These are phyloP conservation scores for Cicer yamashitae DNA, from an alignment of 306 rosid genomes.

Conservation along the genomic window DNA sequence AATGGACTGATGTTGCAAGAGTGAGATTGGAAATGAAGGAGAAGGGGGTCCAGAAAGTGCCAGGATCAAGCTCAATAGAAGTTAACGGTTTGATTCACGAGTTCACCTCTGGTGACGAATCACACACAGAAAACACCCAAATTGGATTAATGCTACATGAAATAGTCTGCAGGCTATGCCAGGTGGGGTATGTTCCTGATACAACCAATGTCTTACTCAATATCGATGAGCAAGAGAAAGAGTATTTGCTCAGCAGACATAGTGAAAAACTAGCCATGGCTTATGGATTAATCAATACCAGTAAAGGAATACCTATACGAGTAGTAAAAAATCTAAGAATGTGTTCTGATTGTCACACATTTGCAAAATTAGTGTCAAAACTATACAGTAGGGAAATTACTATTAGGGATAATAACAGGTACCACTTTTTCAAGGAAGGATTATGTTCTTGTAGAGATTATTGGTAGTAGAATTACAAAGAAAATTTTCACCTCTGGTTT, in stretches of 20 bases:
- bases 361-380: slow-evolving; percentile 67
- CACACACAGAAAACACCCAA: slow-evolving; percentile 52
- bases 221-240: slow-evolving; percentile 70
- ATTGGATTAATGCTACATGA: slow-evolving; percentile 66
- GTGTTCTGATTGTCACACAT: slow-evolving; percentile 83
- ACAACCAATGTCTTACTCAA: slow-evolving; percentile 73
- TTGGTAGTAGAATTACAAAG: slow-evolving; percentile 56
- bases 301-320: slow-evolving; percentile 58
- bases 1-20: slow-evolving; percentile 81
- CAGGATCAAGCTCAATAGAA: slow-evolving; percentile 73
- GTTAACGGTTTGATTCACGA: slow-evolving; percentile 69
- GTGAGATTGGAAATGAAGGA: slow-evolving; percentile 78
- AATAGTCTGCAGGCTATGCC: slow-evolving; percentile 60
- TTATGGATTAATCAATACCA: slow-evolving; percentile 67
- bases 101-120: slow-evolving; percentile 71
- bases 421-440: slow-evolving; percentile 70
- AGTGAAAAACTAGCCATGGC: slow-evolving; percentile 86
- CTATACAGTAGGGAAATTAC: slow-evolving; percentile 64
- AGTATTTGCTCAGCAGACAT: slow-evolving; percentile 67
- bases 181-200: slow-evolving; percentile 76
- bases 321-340: slow-evolving; percentile 77
- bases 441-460: slow-evolving; percentile 72
- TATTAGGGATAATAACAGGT: slow-evolving; percentile 72
- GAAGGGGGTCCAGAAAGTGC: slow-evolving; percentile 62
- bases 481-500: slow-evolving; percentile 11